Evolutionary conservation across 768 basidiomycete genomes (phyloP).

Genomic region (Lactifluus rugatus): DNA sequence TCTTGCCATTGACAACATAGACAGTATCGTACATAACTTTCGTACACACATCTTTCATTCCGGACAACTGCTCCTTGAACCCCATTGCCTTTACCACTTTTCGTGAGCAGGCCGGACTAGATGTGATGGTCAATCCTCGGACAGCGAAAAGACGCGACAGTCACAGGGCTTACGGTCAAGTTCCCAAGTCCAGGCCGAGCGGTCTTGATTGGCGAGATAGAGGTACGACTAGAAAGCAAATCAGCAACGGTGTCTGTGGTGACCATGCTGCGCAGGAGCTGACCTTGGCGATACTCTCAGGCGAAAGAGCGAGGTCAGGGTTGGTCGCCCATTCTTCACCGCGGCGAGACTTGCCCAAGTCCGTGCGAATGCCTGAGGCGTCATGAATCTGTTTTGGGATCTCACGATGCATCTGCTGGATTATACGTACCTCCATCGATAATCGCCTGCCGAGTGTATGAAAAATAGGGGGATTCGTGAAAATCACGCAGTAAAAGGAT

Average conservation of each 20-base stretch:
- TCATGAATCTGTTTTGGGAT: not conserved
- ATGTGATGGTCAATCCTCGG: not conserved
- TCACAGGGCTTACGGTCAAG: constrained; percentile 49
- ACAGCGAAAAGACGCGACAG: constrained; percentile 21
- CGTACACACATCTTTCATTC: not conserved
- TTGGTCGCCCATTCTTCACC: constrained; percentile 33
- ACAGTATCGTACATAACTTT: not conserved
- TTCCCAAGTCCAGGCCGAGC: constrained; percentile 72
- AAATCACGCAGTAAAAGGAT: not conserved
- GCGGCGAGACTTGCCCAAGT: not conserved
- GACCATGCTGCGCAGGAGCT: constrained; percentile 31
- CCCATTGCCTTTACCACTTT: constrained; percentile 33
- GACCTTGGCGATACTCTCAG: constrained; percentile 64
- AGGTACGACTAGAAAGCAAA: constrained; percentile 43
- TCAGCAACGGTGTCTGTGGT: not conserved
- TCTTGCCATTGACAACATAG: too few species aligned
- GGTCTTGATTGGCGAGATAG: constrained; percentile 55
- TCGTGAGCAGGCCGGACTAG: too few species aligned
- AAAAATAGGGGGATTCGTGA: not conserved
- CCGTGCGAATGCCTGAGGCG: constrained; percentile 24
- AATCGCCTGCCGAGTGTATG: constrained; percentile 36
- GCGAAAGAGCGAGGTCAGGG: constrained; percentile 40
- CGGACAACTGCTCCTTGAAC: not conserved
- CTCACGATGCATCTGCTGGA: too few species aligned
- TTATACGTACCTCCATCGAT: constrained; percentile 49